phyloP scores from a whole-genome alignment of 1,284 basidiomycete species.

The Gymnopus androsaceus region DNA sequence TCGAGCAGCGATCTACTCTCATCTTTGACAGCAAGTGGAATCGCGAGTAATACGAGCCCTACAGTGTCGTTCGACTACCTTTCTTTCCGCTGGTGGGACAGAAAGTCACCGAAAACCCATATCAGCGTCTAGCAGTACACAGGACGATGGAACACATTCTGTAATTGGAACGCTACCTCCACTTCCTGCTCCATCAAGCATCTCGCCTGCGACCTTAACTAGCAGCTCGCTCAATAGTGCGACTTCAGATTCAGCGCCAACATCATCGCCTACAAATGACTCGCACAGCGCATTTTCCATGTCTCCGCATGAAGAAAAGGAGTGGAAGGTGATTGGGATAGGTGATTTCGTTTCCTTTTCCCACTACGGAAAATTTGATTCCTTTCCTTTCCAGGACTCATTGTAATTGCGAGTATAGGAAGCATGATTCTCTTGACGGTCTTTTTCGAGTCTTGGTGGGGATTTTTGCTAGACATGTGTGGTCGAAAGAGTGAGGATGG shows the following conservation, averaged over 20 bases:
- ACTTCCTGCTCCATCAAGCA: background rate
- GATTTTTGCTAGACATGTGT: constrained; percentile 52
- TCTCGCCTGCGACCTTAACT: background rate
- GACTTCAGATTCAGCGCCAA: background rate
- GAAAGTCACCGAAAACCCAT: constrained; percentile 2
- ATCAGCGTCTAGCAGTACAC: background rate
- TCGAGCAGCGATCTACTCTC: background rate
- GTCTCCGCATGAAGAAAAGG: constrained; percentile 18
- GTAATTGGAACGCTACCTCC: constrained; percentile 7
- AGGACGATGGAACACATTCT: constrained; percentile 1
- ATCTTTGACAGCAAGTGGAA: background rate
- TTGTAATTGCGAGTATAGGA: constrained; percentile 57
- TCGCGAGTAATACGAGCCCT: background rate
- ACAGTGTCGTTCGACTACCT: background rate
- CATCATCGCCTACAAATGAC: background rate
- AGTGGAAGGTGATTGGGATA: constrained; percentile 71
- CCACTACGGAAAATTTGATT: too few relatives aligned
- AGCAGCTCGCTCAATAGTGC: background rate
- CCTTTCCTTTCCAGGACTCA: too few relatives aligned
- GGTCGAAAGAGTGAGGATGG: constrained; percentile 41
- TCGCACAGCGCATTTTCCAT: background rate
- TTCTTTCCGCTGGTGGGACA: constrained; percentile 7
- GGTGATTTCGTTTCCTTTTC: too few relatives aligned
- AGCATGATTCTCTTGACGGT: constrained; percentile 53
- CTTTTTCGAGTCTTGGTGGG: constrained; percentile 69